Percentiles rank a stretch among this genome's conserved stretches.
Evolutionary conservation across 2,329 filamentous ascomycete genomes (phyloP).

Genomic region (Fusarium nematophilum): DNA sequence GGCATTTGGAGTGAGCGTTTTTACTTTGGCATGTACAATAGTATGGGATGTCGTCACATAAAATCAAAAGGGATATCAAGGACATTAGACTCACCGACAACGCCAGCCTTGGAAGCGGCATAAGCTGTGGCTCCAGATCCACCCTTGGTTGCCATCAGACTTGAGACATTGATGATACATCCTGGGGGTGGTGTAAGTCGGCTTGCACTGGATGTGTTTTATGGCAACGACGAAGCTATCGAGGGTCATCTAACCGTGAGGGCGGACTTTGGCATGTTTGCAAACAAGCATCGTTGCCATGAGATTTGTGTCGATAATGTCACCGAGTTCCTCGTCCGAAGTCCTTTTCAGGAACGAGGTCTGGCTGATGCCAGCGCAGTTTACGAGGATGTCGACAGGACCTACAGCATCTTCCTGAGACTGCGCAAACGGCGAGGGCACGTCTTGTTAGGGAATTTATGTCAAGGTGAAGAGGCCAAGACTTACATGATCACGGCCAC

Average conservation of each 20-base stretch:
- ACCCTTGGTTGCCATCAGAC: slow-evolving; percentile 76
- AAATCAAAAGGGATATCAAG: slow-evolving; percentile 23
- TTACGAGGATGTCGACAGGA: slow-evolving; percentile 73
- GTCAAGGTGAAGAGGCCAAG: neutral
- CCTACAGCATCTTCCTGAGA: slow-evolving; percentile 42
- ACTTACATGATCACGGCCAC: slow-evolving; percentile 28
- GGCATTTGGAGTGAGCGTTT: slow-evolving; percentile 30
- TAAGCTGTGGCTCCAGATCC: slow-evolving; percentile 79
- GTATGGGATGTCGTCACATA: slow-evolving; percentile 28
- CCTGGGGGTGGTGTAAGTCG: slow-evolving; percentile 49
- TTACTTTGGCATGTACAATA: slow-evolving; percentile 39
- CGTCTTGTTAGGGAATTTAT: neutral
- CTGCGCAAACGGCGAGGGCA: slow-evolving; percentile 3
- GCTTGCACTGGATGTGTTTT: neutral
- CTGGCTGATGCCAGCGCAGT: slow-evolving; percentile 81
- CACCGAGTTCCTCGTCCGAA: slow-evolving; percentile 60
- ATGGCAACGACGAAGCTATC: neutral
- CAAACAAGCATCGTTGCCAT: slow-evolving; percentile 72
- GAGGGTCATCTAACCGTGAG: slow-evolving; percentile 43
- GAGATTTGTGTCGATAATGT: slow-evolving; percentile 77
- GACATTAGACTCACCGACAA: slow-evolving; percentile 67
- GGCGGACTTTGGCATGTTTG: slow-evolving; percentile 54
- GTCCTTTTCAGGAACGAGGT: slow-evolving; percentile 71
- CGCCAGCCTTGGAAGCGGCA: slow-evolving; percentile 82
- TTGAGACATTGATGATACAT: slow-evolving; percentile 86